Conservation (phyloP, 805 yeast genomes). For the Saccharomycopsis synnaedendra region DNA sequence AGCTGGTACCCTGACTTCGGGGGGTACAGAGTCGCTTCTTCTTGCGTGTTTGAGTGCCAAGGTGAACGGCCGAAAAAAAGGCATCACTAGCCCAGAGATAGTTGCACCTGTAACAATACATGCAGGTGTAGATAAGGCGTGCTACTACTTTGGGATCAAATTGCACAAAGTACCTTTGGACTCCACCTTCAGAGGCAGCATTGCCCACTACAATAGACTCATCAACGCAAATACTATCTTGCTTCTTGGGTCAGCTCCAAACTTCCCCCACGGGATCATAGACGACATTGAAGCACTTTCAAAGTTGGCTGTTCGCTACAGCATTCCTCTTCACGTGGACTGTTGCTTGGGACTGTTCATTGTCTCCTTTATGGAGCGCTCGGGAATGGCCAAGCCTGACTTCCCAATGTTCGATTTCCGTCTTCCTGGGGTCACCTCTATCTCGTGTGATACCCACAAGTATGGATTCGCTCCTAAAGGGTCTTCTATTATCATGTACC, state of each 20-base stretch:
- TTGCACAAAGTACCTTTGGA: conserved; percentile 73
- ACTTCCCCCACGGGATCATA: conserved; percentile 91
- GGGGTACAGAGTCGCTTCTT: conserved; percentile 90
- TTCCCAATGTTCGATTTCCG: conserved; percentile 70
- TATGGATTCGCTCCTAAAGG: conserved; percentile 99
- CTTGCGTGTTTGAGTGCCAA: conserved; percentile 85
- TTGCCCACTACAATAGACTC: conserved; percentile 45
- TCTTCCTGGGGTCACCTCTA: conserved; percentile 88
- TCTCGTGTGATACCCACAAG: conserved; percentile 98
- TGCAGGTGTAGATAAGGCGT: conserved; percentile 93
- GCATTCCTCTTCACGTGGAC: conserved; percentile 90
- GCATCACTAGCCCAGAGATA: conserved; percentile 69
- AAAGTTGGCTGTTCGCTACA: conserved; percentile 45
- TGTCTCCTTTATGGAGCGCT: conserved; percentile 63
- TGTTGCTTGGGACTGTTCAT: conserved; percentile 93
- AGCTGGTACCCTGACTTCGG: conserved; percentile 80
- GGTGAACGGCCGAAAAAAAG: conserved; percentile 51
- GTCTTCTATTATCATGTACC: conserved; percentile 83
- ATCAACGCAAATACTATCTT: conserved; percentile 75
- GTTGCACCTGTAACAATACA: conserved; percentile 85
- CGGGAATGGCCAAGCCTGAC: conserved; percentile 22
- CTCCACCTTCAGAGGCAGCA: conserved; percentile 59
- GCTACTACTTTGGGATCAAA: conserved; percentile 79
- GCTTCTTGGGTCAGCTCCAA: conserved; percentile 90
- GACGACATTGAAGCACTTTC: conserved; percentile 78